Evolutionary conservation across 2,329 filamentous ascomycete species (phyloP).

Genomic region (Diaporthe vaccinii): DNA sequence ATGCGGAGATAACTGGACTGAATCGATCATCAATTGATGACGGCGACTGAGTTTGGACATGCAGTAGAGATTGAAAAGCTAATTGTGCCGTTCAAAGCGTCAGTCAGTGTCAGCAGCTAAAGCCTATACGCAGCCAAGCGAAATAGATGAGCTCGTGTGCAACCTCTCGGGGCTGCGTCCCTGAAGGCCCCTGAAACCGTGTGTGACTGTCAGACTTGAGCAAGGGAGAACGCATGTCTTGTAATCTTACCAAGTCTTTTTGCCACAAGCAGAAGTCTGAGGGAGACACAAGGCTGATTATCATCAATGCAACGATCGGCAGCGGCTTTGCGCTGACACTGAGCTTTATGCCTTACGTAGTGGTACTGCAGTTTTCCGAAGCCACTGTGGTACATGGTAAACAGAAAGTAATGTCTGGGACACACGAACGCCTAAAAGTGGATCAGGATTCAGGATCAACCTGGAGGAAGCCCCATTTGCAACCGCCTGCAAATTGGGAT

Average conservation of each 20-base stretch:
- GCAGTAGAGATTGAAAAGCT: neutral
- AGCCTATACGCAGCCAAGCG: constrained; percentile 5
- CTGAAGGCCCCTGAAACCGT: constrained; percentile 15
- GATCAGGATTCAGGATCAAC: constrained; percentile 32
- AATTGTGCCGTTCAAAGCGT: neutral
- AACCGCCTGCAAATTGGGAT: constrained; percentile 31
- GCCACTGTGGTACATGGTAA: neutral
- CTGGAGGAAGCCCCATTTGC: constrained; percentile 6
- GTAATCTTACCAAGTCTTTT: neutral
- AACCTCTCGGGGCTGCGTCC: neutral
- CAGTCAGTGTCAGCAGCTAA: neutral
- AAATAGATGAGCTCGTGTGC: constrained; percentile 18
- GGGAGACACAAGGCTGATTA: neutral
- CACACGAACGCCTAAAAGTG: constrained; percentile 17
- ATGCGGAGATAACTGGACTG: constrained; percentile 2
- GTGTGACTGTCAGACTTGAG: neutral
- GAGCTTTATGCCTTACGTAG: neutral
- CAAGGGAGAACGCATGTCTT: neutral
- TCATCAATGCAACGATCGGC: neutral
- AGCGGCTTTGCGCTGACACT: neutral
- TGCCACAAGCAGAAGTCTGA: neutral
- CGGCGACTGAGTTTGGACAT: neutral
- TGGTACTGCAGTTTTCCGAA: neutral
- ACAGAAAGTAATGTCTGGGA: neutral
- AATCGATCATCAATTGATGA: constrained; percentile 9